Conservation (phyloP, 2,329 filamentous ascomycete genomes). For the Nigrospora osmanthi region DNA sequence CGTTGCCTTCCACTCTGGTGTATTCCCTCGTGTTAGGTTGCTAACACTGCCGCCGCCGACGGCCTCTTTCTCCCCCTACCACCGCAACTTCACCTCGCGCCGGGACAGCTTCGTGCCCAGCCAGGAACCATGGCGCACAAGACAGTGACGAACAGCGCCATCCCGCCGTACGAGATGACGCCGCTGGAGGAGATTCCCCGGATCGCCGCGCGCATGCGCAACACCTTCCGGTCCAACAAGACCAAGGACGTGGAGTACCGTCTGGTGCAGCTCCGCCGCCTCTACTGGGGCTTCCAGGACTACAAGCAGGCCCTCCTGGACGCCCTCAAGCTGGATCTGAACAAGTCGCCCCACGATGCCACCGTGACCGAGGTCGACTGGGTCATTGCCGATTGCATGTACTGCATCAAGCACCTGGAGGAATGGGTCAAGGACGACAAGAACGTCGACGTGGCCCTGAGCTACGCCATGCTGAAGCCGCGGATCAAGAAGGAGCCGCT, state of each 20-base stretch:
- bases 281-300: slow-evolving; percentile 90
- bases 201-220: slow-evolving; percentile 52
- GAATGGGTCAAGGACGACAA: slow-evolving; percentile 79
- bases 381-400: slow-evolving; percentile 74
- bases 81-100: neutral
- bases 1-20: no score
- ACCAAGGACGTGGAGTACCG: slow-evolving; percentile 80
- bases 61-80: neutral
- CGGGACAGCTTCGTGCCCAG: neutral
- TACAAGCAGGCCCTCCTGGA: slow-evolving; percentile 64
- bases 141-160: slow-evolving; percentile 31
- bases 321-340: slow-evolving; percentile 70
- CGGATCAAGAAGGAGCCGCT: slow-evolving; percentile 82
- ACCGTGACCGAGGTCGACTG: slow-evolving; percentile 69
- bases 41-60: neutral
- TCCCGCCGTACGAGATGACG: slow-evolving; percentile 50
- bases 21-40: no score
- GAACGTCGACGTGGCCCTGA: slow-evolving; percentile 59
- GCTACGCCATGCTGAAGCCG: slow-evolving; percentile 62
- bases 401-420: slow-evolving; percentile 68
- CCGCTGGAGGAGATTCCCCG: slow-evolving; percentile 57
- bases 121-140: slow-evolving; percentile 29
- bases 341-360: slow-evolving; percentile 70
- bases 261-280: slow-evolving; percentile 77
- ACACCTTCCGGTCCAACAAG: slow-evolving; percentile 69